Percentiles rank a stretch among this genome's conserved stretches.
Evolutionary conservation across 805 yeast species (phyloP).

Genomic region (Teunomyces lycoperdinae): DNA sequence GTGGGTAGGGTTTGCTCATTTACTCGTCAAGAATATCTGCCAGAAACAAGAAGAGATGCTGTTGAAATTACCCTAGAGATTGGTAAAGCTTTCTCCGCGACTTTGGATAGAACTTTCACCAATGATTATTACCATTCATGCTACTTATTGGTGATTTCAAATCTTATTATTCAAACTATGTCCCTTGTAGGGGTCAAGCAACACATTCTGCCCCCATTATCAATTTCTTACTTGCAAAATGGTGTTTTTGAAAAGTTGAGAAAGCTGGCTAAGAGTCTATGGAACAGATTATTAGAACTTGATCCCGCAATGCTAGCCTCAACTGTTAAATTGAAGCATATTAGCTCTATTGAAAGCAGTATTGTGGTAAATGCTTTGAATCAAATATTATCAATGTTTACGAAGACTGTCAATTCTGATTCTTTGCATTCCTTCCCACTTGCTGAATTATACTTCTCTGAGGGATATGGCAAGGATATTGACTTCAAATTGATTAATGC

Average conservation of each 20-base stretch:
- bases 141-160: slow-evolving; percentile 33
- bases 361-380: slow-evolving; percentile 42
- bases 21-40: slow-evolving; percentile 44
- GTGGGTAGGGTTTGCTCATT: slow-evolving; percentile 45
- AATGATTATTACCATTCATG: slow-evolving; percentile 18
- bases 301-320: slow-evolving; percentile 16
- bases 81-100: slow-evolving; percentile 21
- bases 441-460: slow-evolving; percentile 22
- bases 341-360: slow-evolving; percentile 34
- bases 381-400: slow-evolving; percentile 42
- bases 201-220: slow-evolving; percentile 37
- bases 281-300: slow-evolving; percentile 18
- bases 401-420: slow-evolving; percentile 42
- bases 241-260: slow-evolving; percentile 43
- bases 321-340: slow-evolving; percentile 29
- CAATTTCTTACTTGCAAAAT: slow-evolving; percentile 49
- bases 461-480: slow-evolving; percentile 10
- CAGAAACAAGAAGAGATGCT: slow-evolving; percentile 33
- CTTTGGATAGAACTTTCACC: slow-evolving; percentile 20
- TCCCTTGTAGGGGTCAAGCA: slow-evolving; percentile 21
- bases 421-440: slow-evolving; percentile 36
- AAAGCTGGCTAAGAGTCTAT: slow-evolving; percentile 20
- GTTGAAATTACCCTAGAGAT: slow-evolving; percentile 39
- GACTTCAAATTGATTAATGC: slow-evolving; percentile 19
- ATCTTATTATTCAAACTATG: slow-evolving; percentile 32